Percentiles rank a stretch among this genome's conserved stretches.
These are phyloP conservation scores for Quercus lobata DNA, from an alignment of 331 rosid genomes.

Conservation along the genomic window DNA sequence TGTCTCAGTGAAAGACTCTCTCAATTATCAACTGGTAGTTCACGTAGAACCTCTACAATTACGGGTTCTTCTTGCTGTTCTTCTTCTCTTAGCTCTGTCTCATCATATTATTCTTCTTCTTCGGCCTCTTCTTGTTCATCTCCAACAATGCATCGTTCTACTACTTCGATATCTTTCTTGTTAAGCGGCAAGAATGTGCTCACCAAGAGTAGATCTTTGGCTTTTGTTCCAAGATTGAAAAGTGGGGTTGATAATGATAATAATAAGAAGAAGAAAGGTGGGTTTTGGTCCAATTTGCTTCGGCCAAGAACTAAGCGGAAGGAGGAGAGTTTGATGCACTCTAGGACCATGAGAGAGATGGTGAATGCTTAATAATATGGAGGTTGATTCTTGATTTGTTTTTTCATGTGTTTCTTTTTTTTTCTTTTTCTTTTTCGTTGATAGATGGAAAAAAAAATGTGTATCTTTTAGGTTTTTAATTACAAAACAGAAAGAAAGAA, in stretches of 20 bases:
- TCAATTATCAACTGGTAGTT: conserved; percentile 17
- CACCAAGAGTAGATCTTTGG: conserved; percentile 58
- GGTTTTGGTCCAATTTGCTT: conserved; percentile 74
- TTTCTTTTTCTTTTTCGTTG: not conserved
- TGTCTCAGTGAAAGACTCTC: conserved; percentile 56
- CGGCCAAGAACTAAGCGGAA: conserved; percentile 39
- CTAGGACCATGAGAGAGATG: conserved; percentile 36
- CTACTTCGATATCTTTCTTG: conserved; percentile 18
- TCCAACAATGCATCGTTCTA: conserved; percentile 33
- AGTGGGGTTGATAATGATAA: not conserved
- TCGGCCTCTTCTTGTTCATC: conserved; percentile 51
- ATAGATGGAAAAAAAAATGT: not conserved
- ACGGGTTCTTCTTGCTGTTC: conserved; percentile 20
- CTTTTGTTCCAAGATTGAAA: conserved; percentile 29
- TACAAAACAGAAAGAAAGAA: not conserved
- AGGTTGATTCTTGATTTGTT: not conserved
- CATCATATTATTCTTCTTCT: conserved; percentile 61
- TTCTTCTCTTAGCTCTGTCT: conserved; percentile 42
- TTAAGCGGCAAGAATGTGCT: conserved; percentile 35
- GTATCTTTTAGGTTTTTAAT: not conserved
- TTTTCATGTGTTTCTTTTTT: not conserved
- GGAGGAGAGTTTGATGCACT: conserved; percentile 27
- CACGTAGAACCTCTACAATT: not conserved
- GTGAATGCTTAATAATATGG: not conserved
- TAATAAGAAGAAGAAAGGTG: conserved; percentile 20